Evolutionary conservation across 78 protist genomes (phyloP), one percentile per base, ranked within the genome.

Genomic region (Dictyostelium firmibasis): DNA sequence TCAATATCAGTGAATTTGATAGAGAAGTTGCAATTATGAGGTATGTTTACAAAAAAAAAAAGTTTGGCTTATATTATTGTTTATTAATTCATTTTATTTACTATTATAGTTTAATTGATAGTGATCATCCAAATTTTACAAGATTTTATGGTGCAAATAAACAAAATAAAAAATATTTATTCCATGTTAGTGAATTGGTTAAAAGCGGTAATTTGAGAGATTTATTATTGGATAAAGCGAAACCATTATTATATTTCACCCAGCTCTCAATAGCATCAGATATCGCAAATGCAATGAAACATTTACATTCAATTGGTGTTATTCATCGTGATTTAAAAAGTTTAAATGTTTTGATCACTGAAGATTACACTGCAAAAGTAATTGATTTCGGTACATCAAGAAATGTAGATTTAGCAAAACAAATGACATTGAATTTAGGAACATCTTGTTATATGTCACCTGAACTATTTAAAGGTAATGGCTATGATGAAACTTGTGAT

Each of bases 261-360:
- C 86, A 89, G 31, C 29, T 89, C 23, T 81, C 86, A 47, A 70
- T 89, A 3, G 94, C 94, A n/a, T 29, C 81, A 11, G 96, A 93
- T 53, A 50, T 93, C 47, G 91, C 92, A 41, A 72, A 76, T 38
- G 96, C 84, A 29, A 93, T 93, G 96, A 70, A 83, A 60, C 86
- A 93, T 60, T 74, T 93, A 7, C 96, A 93, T 76, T 78, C 86
- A 31, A 91, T 78, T 4, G 92, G 92, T 33, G 82, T 93, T 23
- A 93, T 93, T 50, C 96, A 93, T 29, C 50, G 96, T 14, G 96
- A 93, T 67, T 57, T 93, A 44, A 93, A 93, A 43, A 81, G 87
- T 81, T 85, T 85, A 31, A 89, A 89, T 89, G 94, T 89, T 11
- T 82, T 86, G 36, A 38, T 93, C 5, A 93, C 91, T 13, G 92